Percentiles rank a stretch among this genome's conserved stretches.
Conservation (phyloP, 345 rosid species). For the Barbarea vulgaris region DNA sequence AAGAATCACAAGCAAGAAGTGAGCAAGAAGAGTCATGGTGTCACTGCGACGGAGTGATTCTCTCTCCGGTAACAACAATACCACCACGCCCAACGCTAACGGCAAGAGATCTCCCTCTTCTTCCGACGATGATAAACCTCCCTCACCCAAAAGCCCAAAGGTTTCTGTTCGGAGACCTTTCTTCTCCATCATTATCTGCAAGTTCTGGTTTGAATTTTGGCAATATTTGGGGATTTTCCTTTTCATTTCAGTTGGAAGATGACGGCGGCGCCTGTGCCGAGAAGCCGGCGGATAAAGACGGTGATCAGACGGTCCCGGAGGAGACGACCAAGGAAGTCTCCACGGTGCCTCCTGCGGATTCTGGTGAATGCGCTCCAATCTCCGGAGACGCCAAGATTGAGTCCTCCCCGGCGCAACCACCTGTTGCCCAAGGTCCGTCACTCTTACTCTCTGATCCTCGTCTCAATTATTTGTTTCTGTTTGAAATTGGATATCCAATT, state of each 20-base stretch:
- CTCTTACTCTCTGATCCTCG: not conserved
- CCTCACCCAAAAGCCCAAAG: constrained; percentile 81
- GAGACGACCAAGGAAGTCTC: constrained; percentile 62
- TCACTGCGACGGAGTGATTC: constrained; percentile 84
- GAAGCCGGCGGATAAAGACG: constrained; percentile 37
- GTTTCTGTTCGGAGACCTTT: constrained; percentile 37
- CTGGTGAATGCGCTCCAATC: constrained; percentile 43
- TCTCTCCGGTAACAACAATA: constrained; percentile 50
- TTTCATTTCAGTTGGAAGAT: constrained; percentile 56
- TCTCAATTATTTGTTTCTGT: constrained; percentile 18
- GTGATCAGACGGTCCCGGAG: constrained; percentile 33
- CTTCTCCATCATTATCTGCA: not conserved
- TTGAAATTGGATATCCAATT: constrained; percentile 8
- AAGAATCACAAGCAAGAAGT: constrained; percentile 14
- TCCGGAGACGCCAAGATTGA: constrained; percentile 58
- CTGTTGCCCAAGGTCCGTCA: constrained; percentile 60
- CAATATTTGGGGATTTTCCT: constrained; percentile 17
- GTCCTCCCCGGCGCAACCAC: constrained; percentile 47
- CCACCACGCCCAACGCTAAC: constrained; percentile 14
- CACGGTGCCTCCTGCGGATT: constrained; percentile 51
- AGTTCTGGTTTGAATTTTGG: constrained; percentile 22
- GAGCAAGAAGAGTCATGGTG: constrained; percentile 70
- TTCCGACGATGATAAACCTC: constrained; percentile 61
- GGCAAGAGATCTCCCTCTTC: constrained; percentile 64
- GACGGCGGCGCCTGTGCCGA: constrained; percentile 50